Percentiles rank a stretch among this genome's conserved stretches.
phyloP scores from a whole-genome alignment of 2,329 filamentous ascomycete genomes.

The Talaromyces sp. region DNA sequence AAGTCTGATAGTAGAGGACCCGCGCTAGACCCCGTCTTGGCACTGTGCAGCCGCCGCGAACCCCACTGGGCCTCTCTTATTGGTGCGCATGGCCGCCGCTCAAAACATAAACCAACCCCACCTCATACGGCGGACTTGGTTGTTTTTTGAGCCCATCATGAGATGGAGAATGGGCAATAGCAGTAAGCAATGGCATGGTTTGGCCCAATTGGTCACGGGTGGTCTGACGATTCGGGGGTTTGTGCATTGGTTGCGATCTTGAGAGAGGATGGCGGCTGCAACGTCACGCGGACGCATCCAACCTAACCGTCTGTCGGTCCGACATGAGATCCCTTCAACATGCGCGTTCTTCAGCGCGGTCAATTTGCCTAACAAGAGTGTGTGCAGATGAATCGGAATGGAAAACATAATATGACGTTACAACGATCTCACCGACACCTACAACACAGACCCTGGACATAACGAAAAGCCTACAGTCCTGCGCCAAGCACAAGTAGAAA shows the following conservation, averaged over 20 bases:
- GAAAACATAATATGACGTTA: background rate
- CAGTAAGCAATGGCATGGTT: background rate
- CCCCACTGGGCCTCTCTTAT: background rate
- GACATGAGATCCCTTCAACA: background rate
- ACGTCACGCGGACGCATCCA: background rate
- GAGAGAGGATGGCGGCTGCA: background rate
- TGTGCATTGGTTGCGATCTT: background rate
- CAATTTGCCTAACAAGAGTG: background rate
- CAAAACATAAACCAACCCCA: slow-evolving; percentile 14
- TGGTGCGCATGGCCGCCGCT: background rate
- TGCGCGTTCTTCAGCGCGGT: background rate
- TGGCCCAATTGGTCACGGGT: background rate
- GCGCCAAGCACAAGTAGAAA: background rate
- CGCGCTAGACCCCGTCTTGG: slow-evolving; percentile 4
- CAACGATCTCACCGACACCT: background rate
- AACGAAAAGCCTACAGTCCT: background rate
- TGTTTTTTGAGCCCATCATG: background rate
- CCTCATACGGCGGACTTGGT: background rate
- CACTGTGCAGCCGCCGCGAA: background rate
- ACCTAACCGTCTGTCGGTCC: background rate
- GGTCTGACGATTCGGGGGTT: background rate
- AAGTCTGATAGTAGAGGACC: slow-evolving; percentile 3
- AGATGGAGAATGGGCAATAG: background rate
- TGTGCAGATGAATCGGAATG: background rate
- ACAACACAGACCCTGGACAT: background rate